Conservation (phyloP, 2,329 filamentous ascomycete species). For the Colletotrichum horii region DNA sequence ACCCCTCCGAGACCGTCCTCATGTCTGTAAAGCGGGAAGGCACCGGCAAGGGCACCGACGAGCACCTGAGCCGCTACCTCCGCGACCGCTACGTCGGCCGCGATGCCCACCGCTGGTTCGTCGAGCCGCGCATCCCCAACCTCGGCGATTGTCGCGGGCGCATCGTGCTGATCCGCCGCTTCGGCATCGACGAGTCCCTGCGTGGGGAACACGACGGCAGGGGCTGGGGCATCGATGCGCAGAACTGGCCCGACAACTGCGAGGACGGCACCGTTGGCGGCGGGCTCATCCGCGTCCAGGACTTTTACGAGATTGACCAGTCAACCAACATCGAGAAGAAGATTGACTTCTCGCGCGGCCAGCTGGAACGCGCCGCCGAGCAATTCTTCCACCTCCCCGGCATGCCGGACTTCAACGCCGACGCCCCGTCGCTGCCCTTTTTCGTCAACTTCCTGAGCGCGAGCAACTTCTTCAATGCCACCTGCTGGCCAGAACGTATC, state of each 20-base stretch:
- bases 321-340: conserved; percentile 80
- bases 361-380: conserved; percentile 75
- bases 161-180: conserved; percentile 84
- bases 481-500: conserved; percentile 93
- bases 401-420: conserved; percentile 25
- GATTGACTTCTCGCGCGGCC: conserved; percentile 73
- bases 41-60: conserved; percentile 78
- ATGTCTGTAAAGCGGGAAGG: conserved; percentile 93
- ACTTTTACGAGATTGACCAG: conserved; percentile 89
- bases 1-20: conserved; percentile 83
- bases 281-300: conserved; percentile 84
- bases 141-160: conserved; percentile 82
- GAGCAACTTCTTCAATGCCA: conserved; percentile 91
- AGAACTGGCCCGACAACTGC: conserved; percentile 87
- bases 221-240: conserved; percentile 66
- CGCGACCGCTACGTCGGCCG: conserved; percentile 71
- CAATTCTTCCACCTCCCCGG: conserved; percentile 49
- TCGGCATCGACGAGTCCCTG: conserved; percentile 66
- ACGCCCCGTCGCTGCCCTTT: conserved; percentile 59
- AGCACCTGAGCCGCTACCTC: conserved; percentile 77
- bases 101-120: conserved; percentile 72
- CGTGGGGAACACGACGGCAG: conserved; percentile 51
- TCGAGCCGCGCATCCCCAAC: conserved; percentile 74
- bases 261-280: conserved; percentile 73
- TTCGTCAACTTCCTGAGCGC: conserved; percentile 91